A percentile compares a stretch with the other conserved stretches of the same genome.
These are phyloP conservation scores for Talaromyces ruber DNA, from an alignment of 495 filamentous ascomycete species.

Conservation along the genomic window DNA sequence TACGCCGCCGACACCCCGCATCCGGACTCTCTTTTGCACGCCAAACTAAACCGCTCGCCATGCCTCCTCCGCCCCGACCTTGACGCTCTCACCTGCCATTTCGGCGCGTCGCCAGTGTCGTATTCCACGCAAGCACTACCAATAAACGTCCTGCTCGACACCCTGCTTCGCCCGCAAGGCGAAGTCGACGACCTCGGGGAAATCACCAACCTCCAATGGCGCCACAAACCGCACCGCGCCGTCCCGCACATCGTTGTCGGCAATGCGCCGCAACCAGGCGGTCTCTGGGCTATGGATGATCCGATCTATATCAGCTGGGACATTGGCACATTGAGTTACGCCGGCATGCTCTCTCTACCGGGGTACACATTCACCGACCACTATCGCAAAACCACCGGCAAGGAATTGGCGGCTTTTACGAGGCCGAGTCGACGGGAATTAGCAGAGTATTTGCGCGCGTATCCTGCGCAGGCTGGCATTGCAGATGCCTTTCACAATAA, in stretches of 20 bases:
- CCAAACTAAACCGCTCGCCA: constrained; percentile 36
- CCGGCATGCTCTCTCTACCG: constrained; percentile 56
- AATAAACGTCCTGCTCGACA: constrained; percentile 56
- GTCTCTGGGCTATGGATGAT: constrained; percentile 54
- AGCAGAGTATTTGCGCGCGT: constrained; percentile 47
- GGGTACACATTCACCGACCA: constrained; percentile 54
- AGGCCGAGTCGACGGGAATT: constrained; percentile 52
- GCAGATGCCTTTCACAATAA: constrained; percentile 38
- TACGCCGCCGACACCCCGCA: constrained; percentile 47
- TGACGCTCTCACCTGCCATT: constrained; percentile 47
- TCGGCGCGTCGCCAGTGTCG: constrained; percentile 49
- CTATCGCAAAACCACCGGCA: constrained; percentile 29
- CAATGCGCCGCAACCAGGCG: constrained; percentile 43
- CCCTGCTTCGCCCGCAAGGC: constrained; percentile 54
- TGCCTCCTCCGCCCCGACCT: constrained; percentile 37
- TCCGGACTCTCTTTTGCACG: constrained; percentile 51
- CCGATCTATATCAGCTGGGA: constrained; percentile 46
- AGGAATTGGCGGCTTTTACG: constrained; percentile 42
- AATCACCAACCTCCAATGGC: constrained; percentile 49
- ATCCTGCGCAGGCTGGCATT: constrained; percentile 48
- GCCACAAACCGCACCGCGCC: constrained; percentile 38
- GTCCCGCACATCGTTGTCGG: constrained; percentile 53
- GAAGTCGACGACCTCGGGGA: constrained; percentile 46
- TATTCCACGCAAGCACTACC: constrained; percentile 61
- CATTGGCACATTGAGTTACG: constrained; percentile 55